phyloP scores from a whole-genome alignment of 2,329 filamentous ascomycete genomes.

The Cytospora piceae region DNA sequence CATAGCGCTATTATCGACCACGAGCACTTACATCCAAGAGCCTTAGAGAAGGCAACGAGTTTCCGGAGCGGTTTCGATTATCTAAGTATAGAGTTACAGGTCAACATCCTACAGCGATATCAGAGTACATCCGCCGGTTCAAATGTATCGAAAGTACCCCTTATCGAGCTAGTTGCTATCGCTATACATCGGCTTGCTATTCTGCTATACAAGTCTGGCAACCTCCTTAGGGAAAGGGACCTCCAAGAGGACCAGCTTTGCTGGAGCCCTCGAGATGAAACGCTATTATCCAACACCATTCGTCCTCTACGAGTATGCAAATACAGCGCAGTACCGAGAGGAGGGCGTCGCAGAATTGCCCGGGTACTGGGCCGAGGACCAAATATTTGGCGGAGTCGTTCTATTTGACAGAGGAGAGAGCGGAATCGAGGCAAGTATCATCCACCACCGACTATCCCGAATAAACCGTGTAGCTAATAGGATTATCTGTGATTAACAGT shows the following conservation, averaged over 20 bases:
- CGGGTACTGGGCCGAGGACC: slow-evolving; percentile 14
- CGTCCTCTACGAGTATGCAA: background rate
- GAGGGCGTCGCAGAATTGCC: background rate
- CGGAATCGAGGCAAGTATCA: slow-evolving; percentile 3
- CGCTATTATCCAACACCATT: slow-evolving; percentile 2
- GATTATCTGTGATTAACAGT: background rate
- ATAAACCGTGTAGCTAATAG: background rate
- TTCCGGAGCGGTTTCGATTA: background rate
- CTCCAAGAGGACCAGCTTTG: background rate
- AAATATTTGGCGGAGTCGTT: slow-evolving; percentile 8
- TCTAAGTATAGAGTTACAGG: background rate
- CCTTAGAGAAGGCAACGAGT: background rate
- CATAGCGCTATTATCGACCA: background rate
- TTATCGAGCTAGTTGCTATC: slow-evolving; percentile 1
- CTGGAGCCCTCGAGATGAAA: rapidly evolving
- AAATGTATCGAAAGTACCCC: background rate
- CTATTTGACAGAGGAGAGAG: slow-evolving; percentile 5
- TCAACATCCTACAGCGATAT: slow-evolving; percentile 1
- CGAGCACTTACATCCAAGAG: background rate
- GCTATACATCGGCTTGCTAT: background rate
- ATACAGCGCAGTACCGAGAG: background rate
- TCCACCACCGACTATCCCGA: background rate
- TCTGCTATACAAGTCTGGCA: background rate
- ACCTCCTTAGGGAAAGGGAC: background rate
- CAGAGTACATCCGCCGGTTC: background rate